These are phyloP conservation scores for Neurospora tetrasperma DNA, from an alignment of 495 filamentous ascomycete species.

Conservation along the genomic window DNA sequence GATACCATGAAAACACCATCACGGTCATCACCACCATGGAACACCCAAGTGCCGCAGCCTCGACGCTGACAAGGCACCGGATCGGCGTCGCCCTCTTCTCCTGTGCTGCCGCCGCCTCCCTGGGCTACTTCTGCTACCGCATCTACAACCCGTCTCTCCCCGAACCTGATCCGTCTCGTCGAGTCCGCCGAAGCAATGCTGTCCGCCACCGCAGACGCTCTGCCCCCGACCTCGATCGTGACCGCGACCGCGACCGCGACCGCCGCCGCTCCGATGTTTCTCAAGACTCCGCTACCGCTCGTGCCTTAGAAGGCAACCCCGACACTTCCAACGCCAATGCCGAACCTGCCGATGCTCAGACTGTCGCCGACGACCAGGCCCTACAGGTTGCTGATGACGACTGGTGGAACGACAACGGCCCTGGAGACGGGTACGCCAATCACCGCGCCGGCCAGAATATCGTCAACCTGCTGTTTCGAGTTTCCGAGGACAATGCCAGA, in stretches of 20 bases:
- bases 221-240: conserved; percentile 13
- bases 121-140: conserved; percentile 33
- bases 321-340: conserved; percentile 40
- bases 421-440: conserved; percentile 25
- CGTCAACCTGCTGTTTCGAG: conserved; percentile 61
- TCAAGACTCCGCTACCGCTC: conserved; percentile 17
- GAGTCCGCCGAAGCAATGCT: conserved; percentile 50
- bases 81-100: conserved; percentile 29
- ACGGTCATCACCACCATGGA: conserved; percentile 22
- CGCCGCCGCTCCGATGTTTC: conserved; percentile 15
- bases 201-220: conserved; percentile 38
- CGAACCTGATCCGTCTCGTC: conserved; percentile 15
- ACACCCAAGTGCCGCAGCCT: conserved; percentile 25
- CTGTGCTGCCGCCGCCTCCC: conserved; percentile 23
- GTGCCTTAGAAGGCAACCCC: background rate
- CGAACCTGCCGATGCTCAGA: conserved; percentile 43
- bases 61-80: conserved; percentile 34
- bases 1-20: conserved; percentile 8
- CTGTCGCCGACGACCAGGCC: conserved; percentile 46
- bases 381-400: conserved; percentile 39
- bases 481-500: conserved; percentile 72
- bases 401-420: conserved; percentile 34
- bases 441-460: conserved; percentile 62
- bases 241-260: conserved; percentile 15
- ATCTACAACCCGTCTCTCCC: conserved; percentile 15